These are phyloP conservation scores for Suhomyces sp. DNA, from an alignment of 805 yeast species.

Conservation along the genomic window DNA sequence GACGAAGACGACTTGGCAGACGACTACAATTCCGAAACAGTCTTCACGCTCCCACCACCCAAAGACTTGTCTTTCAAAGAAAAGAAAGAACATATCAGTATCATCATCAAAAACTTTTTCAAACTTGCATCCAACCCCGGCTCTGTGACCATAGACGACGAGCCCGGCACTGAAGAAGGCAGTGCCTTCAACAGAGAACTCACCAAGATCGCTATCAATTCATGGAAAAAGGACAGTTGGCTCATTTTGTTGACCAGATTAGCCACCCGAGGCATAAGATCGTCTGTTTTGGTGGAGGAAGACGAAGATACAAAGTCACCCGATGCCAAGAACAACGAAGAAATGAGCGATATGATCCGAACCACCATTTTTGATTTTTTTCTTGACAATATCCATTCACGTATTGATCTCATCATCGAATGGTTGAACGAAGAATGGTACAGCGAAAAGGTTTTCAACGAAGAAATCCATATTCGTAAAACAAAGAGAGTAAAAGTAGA, in stretches of 20 bases:
- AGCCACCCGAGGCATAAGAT: constrained; percentile 74
- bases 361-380: constrained; percentile 70
- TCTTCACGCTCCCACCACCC: constrained; percentile 59
- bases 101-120: constrained; percentile 60
- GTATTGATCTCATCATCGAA: constrained; percentile 74
- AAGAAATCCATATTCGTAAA: constrained; percentile 18
- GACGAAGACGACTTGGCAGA: constrained; percentile 16
- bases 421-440: constrained; percentile 98
- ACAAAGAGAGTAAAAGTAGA: constrained; percentile 15
- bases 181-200: constrained; percentile 47
- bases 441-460: constrained; percentile 48
- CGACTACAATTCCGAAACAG: constrained; percentile 39
- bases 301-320: constrained; percentile 13
- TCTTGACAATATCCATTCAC: constrained; percentile 63
- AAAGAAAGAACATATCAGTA: constrained; percentile 54
- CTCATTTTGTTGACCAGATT: constrained; percentile 67
- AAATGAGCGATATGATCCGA: constrained; percentile 61
- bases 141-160: constrained; percentile 11
- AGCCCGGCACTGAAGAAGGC: constrained; percentile 14
- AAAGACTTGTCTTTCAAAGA: constrained; percentile 47
- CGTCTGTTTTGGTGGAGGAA: constrained; percentile 12
- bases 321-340: constrained; percentile 29
- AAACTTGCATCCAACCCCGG: constrained; percentile 38
- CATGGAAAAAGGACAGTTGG: constrained; percentile 71
- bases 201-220: constrained; percentile 51